Base-by-base conservation (phyloP, 805 yeast genomes). In the Priceomyces fermenticarens region DNA sequence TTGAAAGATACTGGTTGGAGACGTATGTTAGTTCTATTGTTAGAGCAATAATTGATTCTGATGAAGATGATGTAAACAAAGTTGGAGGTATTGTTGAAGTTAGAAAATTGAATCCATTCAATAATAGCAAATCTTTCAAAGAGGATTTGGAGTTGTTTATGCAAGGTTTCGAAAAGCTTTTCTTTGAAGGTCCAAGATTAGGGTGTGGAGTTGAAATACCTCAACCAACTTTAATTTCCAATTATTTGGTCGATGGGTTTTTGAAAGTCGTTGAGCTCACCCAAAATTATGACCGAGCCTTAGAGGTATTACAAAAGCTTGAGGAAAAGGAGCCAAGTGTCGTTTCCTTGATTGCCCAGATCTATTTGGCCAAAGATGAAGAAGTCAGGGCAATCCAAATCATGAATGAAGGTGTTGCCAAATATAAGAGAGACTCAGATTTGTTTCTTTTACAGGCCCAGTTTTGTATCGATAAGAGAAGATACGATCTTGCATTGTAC, bases 81-180 rank as follows among this genome's bases (percentile, higher is more conserved):
- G 61, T 59, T 10, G 61, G 83, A 63, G 65, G 85, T 67, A 54
- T 93, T 41, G 95, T 89, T 8, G 96, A 90, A 57, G 84, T 93
- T 30, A 77, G 96, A 49, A 80, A 84, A 44, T 72, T 88, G 42
- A 85, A 88, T 52, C 97, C 97, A 3, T 76, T 93, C 45, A 56
- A 71, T 20, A 65, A 63, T 26, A 65, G 67, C 8, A 72, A 67
- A 25, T 62, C 71, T 10, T 80, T 83, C 2, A 64, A 65, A 40
- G 57, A 54, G 33, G 52, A 66, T 28, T 54, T 70, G 46, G 53
- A 58, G 20, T 59, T 63, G 39, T 88, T 88, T 55, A 58, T 87
- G 39, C 64, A 66, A 15, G 86, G 82, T 1, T 85, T 85, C 57
- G 88, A 83, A 58, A 57, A 63, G 39, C 71, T 88, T 43, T 88